These are phyloP conservation scores for Leishmania aethiopica DNA, from an alignment of 208 protist species.

Conservation along the genomic window DNA sequence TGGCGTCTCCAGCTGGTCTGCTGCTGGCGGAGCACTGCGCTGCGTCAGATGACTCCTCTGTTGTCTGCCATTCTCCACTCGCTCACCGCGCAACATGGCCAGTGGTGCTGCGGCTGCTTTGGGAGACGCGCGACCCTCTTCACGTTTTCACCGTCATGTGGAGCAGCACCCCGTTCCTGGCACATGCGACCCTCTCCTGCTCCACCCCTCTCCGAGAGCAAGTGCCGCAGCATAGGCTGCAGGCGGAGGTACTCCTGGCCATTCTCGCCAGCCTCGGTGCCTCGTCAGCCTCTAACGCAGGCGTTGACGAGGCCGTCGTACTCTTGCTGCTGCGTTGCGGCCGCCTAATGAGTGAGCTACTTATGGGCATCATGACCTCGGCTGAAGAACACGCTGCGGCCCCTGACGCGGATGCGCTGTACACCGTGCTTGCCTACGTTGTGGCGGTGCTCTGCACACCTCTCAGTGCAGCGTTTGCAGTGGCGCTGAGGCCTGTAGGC, in stretches of 20 bases:
- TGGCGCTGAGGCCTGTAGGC: constrained; percentile 38
- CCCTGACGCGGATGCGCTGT: constrained; percentile 9
- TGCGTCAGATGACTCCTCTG: neutral
- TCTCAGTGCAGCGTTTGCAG: constrained; percentile 2
- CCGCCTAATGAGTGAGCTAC: constrained; percentile 19
- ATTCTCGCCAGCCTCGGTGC: constrained; percentile 17
- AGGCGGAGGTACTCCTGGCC: constrained; percentile 7
- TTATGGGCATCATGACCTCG: constrained; percentile 12
- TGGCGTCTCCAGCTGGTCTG: constrained; percentile 9
- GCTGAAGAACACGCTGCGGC: neutral
- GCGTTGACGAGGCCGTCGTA: neutral
- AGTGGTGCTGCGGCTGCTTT: constrained; percentile 14
- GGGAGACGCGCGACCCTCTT: neutral
- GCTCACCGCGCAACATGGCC: constrained; percentile 9
- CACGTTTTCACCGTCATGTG: constrained; percentile 6
- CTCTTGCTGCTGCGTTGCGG: constrained; percentile 20
- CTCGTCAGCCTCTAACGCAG: neutral
- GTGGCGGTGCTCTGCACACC: constrained; percentile 36
- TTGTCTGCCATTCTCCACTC: neutral
- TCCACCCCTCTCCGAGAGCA: neutral
- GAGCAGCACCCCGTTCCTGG: neutral
- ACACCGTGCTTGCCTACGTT: constrained; percentile 31
- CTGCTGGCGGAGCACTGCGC: constrained; percentile 18
- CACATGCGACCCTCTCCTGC: neutral
- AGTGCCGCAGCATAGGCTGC: constrained; percentile 7